phyloP scores from a whole-genome alignment of 805 yeast genomes.

The Spathaspora gorwiae region DNA sequence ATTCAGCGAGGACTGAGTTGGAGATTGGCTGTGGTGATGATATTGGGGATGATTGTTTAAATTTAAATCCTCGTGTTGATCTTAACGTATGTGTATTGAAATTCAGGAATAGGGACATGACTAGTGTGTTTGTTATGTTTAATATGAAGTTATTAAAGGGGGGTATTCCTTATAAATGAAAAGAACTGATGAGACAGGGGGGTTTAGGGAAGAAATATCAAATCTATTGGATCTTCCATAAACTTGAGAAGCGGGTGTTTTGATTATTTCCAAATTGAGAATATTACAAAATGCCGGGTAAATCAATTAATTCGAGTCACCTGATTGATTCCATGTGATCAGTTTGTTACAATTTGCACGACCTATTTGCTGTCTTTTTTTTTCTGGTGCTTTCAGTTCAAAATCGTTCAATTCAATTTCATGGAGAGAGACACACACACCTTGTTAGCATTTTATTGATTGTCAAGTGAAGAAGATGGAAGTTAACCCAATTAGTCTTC shows the following conservation, averaged over 20 bases:
- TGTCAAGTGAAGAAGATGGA: conserved; percentile 3
- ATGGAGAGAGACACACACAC: neutral
- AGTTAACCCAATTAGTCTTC: conserved; percentile 5
- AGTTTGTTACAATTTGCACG: neutral
- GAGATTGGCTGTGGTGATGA: conserved; percentile 37
- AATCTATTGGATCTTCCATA: too few relatives aligned
- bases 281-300: neutral
- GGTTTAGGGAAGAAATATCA: too few relatives aligned
- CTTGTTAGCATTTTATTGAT: too few relatives aligned
- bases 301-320: neutral
- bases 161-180: too few relatives aligned
- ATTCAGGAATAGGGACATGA: conserved; percentile 39
- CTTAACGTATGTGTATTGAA: conserved; percentile 41
- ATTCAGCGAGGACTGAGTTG: conserved; percentile 29
- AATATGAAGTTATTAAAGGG: too few relatives aligned
- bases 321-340: neutral
- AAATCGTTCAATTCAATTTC: too few relatives aligned
- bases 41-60: conserved; percentile 36
- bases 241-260: neutral
- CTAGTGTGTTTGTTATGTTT: neutral
- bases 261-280: conserved; percentile 1
- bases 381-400: neutral
- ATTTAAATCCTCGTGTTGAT: conserved; percentile 40
- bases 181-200: too few relatives aligned
- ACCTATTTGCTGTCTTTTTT: neutral